These are phyloP conservation scores for Aspergillus proliferans DNA, from an alignment of 2,329 filamentous ascomycete genomes.

Conservation along the genomic window DNA sequence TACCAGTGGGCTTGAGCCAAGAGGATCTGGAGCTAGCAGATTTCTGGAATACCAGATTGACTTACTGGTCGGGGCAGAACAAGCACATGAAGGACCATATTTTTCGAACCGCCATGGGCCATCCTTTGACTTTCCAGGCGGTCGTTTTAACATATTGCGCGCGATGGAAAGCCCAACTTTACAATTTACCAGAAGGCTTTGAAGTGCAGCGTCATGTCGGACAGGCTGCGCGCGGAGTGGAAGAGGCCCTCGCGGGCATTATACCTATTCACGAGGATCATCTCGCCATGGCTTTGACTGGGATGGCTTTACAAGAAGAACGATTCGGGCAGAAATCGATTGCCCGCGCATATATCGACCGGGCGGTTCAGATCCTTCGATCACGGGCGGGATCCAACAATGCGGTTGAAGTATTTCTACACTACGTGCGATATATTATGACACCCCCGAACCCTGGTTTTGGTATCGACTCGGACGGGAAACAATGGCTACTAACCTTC, in stretches of 20 bases:
- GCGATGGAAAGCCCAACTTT: constrained; percentile 29
- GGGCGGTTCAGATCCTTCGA: constrained; percentile 27
- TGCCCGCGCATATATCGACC: constrained; percentile 22
- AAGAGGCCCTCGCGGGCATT: constrained; percentile 17
- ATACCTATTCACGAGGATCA: constrained; percentile 21
- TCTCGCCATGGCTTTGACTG: constrained; percentile 28
- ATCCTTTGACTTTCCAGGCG: constrained; percentile 32
- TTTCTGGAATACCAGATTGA: constrained; percentile 30
- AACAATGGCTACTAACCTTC: constrained; percentile 28
- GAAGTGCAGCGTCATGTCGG: constrained; percentile 25
- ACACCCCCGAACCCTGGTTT: constrained; percentile 12
- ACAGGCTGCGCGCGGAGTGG: constrained; percentile 21
- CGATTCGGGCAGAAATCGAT: constrained; percentile 29
- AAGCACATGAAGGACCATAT: constrained; percentile 30
- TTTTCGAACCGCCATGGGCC: constrained; percentile 28
- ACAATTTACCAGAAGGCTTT: constrained; percentile 14
- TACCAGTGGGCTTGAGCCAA: constrained; percentile 18
- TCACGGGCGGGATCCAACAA: constrained; percentile 19
- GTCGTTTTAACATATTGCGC: constrained; percentile 33
- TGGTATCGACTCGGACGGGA: constrained; percentile 14
- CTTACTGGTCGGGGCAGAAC: constrained; percentile 40
- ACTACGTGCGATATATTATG: constrained; percentile 30
- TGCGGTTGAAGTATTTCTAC: constrained; percentile 24
- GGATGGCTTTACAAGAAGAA: constrained; percentile 34
- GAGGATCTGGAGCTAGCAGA: constrained; percentile 30